Percentiles rank a stretch among this genome's conserved stretches.
These are phyloP conservation scores for Lactifluus rugatus DNA, from an alignment of 768 basidiomycete species.

Conservation along the genomic window DNA sequence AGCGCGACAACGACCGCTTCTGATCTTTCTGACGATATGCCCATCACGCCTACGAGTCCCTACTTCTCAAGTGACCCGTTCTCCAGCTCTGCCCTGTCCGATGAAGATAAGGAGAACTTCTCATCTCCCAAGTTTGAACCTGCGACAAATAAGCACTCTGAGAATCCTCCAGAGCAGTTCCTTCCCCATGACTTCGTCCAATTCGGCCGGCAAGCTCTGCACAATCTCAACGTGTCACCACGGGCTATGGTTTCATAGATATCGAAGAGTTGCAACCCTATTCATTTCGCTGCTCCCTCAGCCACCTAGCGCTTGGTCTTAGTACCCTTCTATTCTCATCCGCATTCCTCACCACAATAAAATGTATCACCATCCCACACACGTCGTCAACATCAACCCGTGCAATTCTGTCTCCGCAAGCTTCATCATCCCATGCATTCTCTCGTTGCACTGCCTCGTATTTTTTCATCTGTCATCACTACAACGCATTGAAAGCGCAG, in stretches of 20 bases:
- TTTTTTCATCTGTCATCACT: slow-evolving; percentile 22
- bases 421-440: slow-evolving; percentile 37
- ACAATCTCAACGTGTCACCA: slow-evolving; percentile 64
- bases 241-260: slow-evolving; percentile 49
- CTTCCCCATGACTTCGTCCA: slow-evolving; percentile 74
- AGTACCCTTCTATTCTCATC: slow-evolving; percentile 35
- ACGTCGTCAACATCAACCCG: slow-evolving; percentile 49
- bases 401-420: slow-evolving; percentile 35
- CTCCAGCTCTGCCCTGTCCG: slow-evolving; percentile 52
- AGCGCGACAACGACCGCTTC: slow-evolving; percentile 66
- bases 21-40: slow-evolving; percentile 76
- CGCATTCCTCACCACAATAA: slow-evolving; percentile 43
- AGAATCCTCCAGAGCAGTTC: slow-evolving; percentile 62
- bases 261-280: slow-evolving; percentile 15
- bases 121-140: slow-evolving; percentile 54
- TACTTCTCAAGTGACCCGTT: slow-evolving; percentile 40
- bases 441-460: slow-evolving; percentile 31
- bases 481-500: slow-evolving; percentile 18
- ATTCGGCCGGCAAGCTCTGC: slow-evolving; percentile 69
- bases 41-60: slow-evolving; percentile 70
- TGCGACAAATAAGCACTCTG: slow-evolving; percentile 58
- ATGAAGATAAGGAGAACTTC: slow-evolving; percentile 77
- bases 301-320: slow-evolving; percentile 16
- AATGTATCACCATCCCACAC: slow-evolving; percentile 71
- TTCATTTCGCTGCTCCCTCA: slow-evolving; percentile 9